These are phyloP conservation scores for Phaeophleospora eucalypticola DNA, from an alignment of 2,329 filamentous ascomycete species.

Conservation along the genomic window DNA sequence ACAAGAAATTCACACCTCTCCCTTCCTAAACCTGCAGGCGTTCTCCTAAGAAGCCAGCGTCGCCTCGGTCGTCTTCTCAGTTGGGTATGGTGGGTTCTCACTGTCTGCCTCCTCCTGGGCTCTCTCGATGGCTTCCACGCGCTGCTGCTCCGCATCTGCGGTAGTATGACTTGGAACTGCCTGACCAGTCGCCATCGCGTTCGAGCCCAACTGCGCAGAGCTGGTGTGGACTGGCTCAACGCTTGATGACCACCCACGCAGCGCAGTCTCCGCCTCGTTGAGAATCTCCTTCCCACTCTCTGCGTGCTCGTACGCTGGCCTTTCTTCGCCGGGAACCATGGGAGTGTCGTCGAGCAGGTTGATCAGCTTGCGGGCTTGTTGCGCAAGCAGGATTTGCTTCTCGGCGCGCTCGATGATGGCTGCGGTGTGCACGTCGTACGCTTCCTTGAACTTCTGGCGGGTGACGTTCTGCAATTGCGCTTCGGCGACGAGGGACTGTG, in stretches of 20 bases:
- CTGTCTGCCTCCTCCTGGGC: slow-evolving; percentile 19
- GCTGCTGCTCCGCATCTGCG: slow-evolving; percentile 15
- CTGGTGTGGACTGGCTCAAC: slow-evolving; percentile 52
- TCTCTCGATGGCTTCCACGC: slow-evolving; percentile 21
- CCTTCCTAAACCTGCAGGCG: background rate
- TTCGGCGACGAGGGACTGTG: slow-evolving; percentile 92
- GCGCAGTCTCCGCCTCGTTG: slow-evolving; percentile 86
- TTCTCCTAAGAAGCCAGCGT: background rate
- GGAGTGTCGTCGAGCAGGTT: slow-evolving; percentile 85
- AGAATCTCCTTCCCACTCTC: slow-evolving; percentile 76
- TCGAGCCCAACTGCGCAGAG: slow-evolving; percentile 47
- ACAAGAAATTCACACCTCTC: background rate
- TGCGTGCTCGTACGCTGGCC: slow-evolving; percentile 62
- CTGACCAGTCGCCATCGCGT: slow-evolving; percentile 36
- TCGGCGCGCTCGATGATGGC: slow-evolving; percentile 93
- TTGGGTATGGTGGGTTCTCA: background rate
- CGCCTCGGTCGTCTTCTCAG: background rate
- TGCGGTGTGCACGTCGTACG: slow-evolving; percentile 81
- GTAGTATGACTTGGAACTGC: background rate
- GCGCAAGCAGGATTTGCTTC: slow-evolving; percentile 92
- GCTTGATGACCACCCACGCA: slow-evolving; percentile 66
- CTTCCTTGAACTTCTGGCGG: slow-evolving; percentile 91
- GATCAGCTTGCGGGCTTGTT: slow-evolving; percentile 80
- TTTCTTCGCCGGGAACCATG: slow-evolving; percentile 77
- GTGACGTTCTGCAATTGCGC: slow-evolving; percentile 95